Conservation (phyloP, 2,329 filamentous ascomycete genomes). For the Ciborinia camelliae region DNA sequence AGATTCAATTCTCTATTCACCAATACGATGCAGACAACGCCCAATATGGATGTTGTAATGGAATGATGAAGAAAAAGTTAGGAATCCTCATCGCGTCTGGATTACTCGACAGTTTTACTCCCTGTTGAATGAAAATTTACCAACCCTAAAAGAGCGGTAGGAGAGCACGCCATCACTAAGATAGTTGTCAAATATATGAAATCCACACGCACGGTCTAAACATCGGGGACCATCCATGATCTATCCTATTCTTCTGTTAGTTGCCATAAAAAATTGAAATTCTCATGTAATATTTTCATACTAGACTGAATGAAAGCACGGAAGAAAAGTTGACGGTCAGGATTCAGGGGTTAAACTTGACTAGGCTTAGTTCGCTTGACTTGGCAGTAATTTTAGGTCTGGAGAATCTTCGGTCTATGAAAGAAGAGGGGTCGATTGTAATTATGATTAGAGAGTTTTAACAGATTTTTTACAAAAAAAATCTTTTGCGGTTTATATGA, state of each 20-base stretch:
- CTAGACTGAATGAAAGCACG: not conserved
- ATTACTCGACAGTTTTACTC: conserved; percentile 14
- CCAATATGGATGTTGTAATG: not conserved
- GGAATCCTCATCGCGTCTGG: not conserved
- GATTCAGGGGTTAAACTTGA: not conserved
- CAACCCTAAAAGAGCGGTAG: conserved; percentile 3
- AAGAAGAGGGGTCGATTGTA: no score
- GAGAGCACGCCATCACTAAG: conserved; percentile 13
- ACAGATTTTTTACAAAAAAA: no score
- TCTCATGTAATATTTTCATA: conserved; percentile 12
- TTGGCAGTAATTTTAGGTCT: not conserved
- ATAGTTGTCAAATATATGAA: conserved; percentile 8
- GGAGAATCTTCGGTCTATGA: not conserved
- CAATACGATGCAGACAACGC: conserved; percentile 6
- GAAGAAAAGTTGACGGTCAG: not conserved
- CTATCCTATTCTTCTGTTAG: not conserved
- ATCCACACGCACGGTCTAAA: not conserved
- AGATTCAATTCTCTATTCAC: conserved; percentile 15
- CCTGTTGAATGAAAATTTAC: conserved; percentile 1
- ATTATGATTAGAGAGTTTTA: no score
- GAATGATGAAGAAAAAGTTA: not conserved
- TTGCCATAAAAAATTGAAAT: conserved; percentile 13
- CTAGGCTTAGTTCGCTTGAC: not conserved
- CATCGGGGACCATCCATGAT: not conserved
- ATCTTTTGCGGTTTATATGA: no score